Percentiles rank a stretch among this genome's conserved stretches.
phyloP scores from a whole-genome alignment of 805 yeast genomes.

The Kazachstania taianensis region DNA sequence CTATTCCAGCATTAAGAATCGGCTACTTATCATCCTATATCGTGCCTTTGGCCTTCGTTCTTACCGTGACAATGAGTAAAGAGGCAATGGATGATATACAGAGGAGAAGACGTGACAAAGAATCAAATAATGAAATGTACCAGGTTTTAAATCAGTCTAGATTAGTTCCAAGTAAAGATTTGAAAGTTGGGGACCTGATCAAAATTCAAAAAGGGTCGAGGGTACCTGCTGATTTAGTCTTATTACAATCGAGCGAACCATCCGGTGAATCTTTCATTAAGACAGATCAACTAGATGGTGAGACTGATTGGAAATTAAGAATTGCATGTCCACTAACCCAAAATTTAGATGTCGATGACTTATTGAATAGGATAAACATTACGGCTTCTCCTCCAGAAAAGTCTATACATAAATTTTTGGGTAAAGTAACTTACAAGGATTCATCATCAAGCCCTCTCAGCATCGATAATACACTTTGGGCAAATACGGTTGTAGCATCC shows the following conservation, averaged over 20 bases:
- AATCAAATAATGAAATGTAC: conserved; percentile 75
- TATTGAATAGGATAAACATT: conserved; percentile 43
- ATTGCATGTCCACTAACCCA: conserved; percentile 72
- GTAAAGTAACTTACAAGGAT: conserved; percentile 54
- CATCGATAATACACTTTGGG: conserved; percentile 94
- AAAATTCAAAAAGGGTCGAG: conserved; percentile 70
- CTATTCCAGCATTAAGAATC: conserved; percentile 77
- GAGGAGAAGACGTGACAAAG: conserved; percentile 81
- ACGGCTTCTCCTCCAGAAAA: conserved; percentile 75
- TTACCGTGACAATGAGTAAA: conserved; percentile 86
- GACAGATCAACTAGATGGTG: conserved; percentile 97
- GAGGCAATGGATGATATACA: conserved; percentile 92
- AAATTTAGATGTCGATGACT: conserved; percentile 37
- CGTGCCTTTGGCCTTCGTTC: conserved; percentile 88
- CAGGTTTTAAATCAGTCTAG: conserved; percentile 48
- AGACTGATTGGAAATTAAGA: conserved; percentile 96
- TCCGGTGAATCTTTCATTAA: conserved; percentile 87
- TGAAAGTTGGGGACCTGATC: conserved; percentile 82
- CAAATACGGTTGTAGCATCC: conserved; percentile 92
- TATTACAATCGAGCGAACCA: conserved; percentile 71
- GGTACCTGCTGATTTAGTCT: conserved; percentile 86
- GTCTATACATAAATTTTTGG: conserved; percentile 71
- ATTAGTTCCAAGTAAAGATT: conserved; percentile 44
- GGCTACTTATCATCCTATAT: conserved; percentile 90
- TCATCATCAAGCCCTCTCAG: conserved; percentile 52